Conservation (phyloP, 2,329 filamentous ascomycete species). For the Ophiostoma triangulosporum region DNA sequence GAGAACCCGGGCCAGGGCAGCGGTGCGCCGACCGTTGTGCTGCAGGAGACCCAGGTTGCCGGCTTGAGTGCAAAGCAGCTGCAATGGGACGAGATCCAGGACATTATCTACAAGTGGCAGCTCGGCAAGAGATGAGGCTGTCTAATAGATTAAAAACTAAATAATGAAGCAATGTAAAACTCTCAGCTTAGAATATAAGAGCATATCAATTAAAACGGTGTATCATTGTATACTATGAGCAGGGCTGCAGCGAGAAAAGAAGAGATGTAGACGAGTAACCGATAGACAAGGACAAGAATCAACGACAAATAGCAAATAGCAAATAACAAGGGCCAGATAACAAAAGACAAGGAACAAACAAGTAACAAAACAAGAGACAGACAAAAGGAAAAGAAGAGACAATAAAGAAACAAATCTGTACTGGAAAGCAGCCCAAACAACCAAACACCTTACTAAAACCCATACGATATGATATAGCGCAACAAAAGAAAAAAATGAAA, state of each 20-base stretch:
- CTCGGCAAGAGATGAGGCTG: conserved; percentile 44
- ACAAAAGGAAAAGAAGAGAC: neutral
- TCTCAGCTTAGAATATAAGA: neutral
- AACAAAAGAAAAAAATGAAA: conserved; percentile 2
- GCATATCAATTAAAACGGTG: neutral
- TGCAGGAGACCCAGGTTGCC: conserved; percentile 77
- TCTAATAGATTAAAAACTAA: neutral
- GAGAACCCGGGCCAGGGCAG: conserved; percentile 64
- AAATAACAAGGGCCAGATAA: neutral
- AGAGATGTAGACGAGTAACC: too few species aligned
- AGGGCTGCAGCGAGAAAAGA: too few species aligned
- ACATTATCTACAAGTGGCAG: conserved; percentile 71
- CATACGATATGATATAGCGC: neutral
- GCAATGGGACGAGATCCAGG: conserved; percentile 81
- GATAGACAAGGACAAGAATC: neutral
- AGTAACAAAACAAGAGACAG: neutral
- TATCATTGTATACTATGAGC: too few species aligned
- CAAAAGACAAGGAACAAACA: neutral
- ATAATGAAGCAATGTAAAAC: neutral
- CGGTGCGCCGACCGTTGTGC: conserved; percentile 81
- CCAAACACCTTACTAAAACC: neutral
- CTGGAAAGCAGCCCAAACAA: neutral
- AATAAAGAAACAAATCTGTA: neutral
- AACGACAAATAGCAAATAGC: neutral
- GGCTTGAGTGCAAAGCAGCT: conserved; percentile 54